phyloP scores from a whole-genome alignment of 2,329 filamentous ascomycete genomes.

The Fusarium nurragi region DNA sequence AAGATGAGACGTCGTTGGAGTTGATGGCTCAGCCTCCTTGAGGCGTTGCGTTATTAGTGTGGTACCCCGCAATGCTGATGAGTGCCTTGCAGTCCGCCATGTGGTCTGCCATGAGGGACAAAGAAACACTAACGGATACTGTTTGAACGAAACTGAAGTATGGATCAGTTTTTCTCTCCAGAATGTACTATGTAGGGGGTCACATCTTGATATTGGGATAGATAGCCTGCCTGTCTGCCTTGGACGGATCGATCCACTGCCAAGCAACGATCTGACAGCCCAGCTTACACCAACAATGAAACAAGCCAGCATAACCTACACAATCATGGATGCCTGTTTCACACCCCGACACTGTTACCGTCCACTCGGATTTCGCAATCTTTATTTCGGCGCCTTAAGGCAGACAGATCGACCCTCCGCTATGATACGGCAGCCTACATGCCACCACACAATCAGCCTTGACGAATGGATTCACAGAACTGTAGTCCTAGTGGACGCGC shows the following conservation, averaged over 20 bases:
- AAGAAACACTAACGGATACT: not conserved
- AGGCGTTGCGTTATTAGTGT: not conserved
- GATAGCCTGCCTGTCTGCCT: not conserved
- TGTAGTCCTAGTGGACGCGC: not conserved
- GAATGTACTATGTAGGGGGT: no score
- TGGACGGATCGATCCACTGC: not conserved
- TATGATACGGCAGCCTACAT: not conserved
- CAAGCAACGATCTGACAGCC: not conserved
- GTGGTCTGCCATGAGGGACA: slow-evolving; percentile 6
- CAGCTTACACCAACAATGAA: not conserved
- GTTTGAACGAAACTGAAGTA: no score
- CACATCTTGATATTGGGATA: not conserved
- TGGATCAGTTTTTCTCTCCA: no score
- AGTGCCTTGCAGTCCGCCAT: slow-evolving; percentile 18
- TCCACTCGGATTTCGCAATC: not conserved
- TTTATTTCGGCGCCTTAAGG: not conserved
- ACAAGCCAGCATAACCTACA: not conserved
- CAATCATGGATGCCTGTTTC: not conserved
- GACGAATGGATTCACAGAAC: not conserved
- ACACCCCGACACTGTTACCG: not conserved
- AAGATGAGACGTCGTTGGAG: not conserved
- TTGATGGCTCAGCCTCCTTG: not conserved
- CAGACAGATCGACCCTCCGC: not conserved
- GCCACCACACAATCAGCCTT: slow-evolving; percentile 3
- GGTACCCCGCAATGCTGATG: not conserved